phyloP scores from a whole-genome alignment of 441 rosid genomes.

The Adansonia madagascariensis region DNA sequence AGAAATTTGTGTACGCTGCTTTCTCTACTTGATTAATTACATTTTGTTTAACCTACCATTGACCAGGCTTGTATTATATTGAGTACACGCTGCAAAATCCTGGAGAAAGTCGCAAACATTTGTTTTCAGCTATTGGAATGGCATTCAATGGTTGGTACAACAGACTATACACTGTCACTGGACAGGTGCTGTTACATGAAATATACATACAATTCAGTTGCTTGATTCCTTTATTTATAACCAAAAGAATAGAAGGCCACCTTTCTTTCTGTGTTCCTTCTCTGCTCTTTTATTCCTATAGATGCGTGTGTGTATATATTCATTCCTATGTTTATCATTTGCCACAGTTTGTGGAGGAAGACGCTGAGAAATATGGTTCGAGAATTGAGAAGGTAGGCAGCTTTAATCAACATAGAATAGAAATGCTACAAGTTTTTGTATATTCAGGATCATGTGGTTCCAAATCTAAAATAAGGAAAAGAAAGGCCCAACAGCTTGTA shows the following conservation, averaged over 20 bases:
- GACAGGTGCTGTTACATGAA: constrained; percentile 55
- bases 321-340: not conserved
- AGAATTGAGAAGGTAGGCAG: constrained; percentile 82
- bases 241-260: too few species aligned
- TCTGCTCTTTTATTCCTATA: not conserved
- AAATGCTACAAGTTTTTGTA: not conserved
- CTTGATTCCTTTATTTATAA: too few species aligned
- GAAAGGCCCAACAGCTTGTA: not conserved
- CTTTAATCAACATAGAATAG: not conserved
- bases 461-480: not conserved
- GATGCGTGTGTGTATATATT: not conserved
- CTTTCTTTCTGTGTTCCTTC: not conserved
- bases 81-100: constrained; percentile 91
- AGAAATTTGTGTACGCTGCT: too few species aligned
- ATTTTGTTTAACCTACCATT: not conserved
- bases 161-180: constrained; percentile 89
- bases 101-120: constrained; percentile 69
- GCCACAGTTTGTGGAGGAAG: constrained; percentile 70
- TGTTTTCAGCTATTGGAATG: constrained; percentile 85
- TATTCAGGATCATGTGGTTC: not conserved
- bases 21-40: not conserved
- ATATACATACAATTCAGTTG: not conserved
- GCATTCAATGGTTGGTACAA: constrained; percentile 90
- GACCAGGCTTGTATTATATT: constrained; percentile 83
- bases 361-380: constrained; percentile 61